Evolutionary conservation across 1,284 basidiomycete genomes (phyloP), one percentile per base, ranked within the genome.

Genomic region (Caloboletus inedulis): DNA sequence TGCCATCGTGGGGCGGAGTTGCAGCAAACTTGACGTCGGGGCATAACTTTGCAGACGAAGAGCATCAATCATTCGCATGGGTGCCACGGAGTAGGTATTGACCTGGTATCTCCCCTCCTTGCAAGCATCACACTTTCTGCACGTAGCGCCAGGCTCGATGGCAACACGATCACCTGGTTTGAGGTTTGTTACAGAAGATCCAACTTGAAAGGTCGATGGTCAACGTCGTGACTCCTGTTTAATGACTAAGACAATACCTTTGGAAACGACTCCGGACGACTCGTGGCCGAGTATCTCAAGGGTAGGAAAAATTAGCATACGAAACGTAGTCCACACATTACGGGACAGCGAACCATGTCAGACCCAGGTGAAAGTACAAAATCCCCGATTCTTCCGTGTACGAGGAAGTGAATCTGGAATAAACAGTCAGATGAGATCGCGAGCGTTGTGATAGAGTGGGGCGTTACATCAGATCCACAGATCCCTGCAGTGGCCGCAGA

Each of bases 1-100:
- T 95, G 43, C 94, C 94, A 63, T 95, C 91, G 65, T 88, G 83
- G 0, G 93, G 92, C 47, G 93, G 94, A 10, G 94, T 94, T 3
- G 94, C 92, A 25, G 91, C 91, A 65, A 95, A 93, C 50, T 81
- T 74, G 62, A 94, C 84, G 52, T 91, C 76, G 1, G 85, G 77
- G 70, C 91, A 94, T 43, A 91, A 78, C 86, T 83, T 57, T 43
- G 18, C 33, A 31, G n/a, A 51, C 34, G 40, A 53, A 43, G 51
- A 43, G 9, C 5, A 45, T 63, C 16, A 55, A 36, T 41, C 7
- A 40, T 34, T 21, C 7, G 21, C n/a, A 49, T 43, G 7, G 0
- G 29, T 36, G 6, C 16, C 31, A 51, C 9, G 33, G n/a, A 31
- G 13, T 31, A 12, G 14, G 43, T 30, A 64, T 72, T 51, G 59